Conservation (phyloP, 306 rosid genomes). For the Senna siamea region DNA sequence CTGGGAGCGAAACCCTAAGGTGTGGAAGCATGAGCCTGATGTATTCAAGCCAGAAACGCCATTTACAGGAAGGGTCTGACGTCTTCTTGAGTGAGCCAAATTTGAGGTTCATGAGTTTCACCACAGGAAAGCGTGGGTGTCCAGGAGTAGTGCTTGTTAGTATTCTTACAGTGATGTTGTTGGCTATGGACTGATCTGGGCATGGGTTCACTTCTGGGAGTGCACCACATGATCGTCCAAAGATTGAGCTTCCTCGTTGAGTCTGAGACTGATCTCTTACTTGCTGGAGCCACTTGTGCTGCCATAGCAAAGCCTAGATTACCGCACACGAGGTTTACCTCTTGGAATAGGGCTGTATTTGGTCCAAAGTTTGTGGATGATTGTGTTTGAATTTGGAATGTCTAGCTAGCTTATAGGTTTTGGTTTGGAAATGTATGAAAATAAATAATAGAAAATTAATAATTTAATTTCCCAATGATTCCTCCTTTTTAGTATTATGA, state of each 20-base stretch:
- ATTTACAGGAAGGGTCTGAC: neutral
- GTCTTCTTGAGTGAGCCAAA: neutral
- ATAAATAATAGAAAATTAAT: no score
- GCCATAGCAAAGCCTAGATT: constrained; percentile 31
- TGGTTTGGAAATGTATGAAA: no score
- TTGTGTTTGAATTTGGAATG: no score
- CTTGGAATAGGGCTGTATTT: no score
- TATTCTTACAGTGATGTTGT: constrained; percentile 42
- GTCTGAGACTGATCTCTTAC: neutral
- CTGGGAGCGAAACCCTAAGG: constrained; percentile 2
- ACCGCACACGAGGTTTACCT: neutral
- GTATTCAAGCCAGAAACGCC: neutral
- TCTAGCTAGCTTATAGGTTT: no score
- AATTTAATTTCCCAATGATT: no score
- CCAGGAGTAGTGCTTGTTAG: constrained; percentile 46
- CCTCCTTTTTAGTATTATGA: no score
- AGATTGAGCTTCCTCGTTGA: constrained; percentile 25
- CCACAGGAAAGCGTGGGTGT: constrained; percentile 53
- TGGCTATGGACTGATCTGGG: constrained; percentile 46
- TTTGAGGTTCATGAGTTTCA: constrained; percentile 40
- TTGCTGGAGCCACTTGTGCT: constrained; percentile 33
- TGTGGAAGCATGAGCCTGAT: neutral
- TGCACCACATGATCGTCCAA: constrained; percentile 26
- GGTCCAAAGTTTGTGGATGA: no score
- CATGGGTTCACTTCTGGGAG: constrained; percentile 54